Evolutionary conservation across 495 filamentous ascomycete genomes (phyloP).

Genomic region (Rusavskia elegans): DNA sequence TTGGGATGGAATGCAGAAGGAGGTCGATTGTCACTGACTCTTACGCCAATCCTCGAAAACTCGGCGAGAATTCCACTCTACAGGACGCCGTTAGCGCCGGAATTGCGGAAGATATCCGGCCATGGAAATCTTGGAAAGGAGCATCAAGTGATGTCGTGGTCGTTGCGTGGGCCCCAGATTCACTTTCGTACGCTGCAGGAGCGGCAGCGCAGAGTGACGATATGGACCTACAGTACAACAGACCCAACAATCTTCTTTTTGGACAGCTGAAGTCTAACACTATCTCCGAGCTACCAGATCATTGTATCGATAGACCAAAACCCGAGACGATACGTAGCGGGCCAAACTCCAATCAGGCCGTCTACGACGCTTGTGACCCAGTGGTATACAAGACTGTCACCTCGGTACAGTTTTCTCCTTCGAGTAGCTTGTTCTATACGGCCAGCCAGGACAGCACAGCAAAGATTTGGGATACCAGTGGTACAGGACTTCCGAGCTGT

Average conservation of each 20-base stretch:
- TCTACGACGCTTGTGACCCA: slow-evolving; percentile 48
- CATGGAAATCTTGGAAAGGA: slow-evolving; percentile 31
- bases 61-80: neutral
- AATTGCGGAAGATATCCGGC: slow-evolving; percentile 16
- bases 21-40: too few species aligned
- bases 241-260: slow-evolving; percentile 57
- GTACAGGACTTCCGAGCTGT: slow-evolving; percentile 18
- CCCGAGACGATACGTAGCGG: slow-evolving; percentile 27
- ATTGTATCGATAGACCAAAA: slow-evolving; percentile 42
- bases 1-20: neutral
- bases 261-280: slow-evolving; percentile 41
- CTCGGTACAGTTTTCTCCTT: slow-evolving; percentile 50
- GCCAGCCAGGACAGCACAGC: slow-evolving; percentile 69
- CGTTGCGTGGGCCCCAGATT: slow-evolving; percentile 33
- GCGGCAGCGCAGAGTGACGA: slow-evolving; percentile 59
- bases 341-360: slow-evolving; percentile 35
- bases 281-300: slow-evolving; percentile 52
- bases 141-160: slow-evolving; percentile 34
- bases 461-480: slow-evolving; percentile 50
- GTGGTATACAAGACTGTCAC: slow-evolving; percentile 65
- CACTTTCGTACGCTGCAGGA: slow-evolving; percentile 37
- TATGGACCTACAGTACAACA: slow-evolving; percentile 73
- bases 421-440: slow-evolving; percentile 46
- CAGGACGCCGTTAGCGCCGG: slow-evolving; percentile 9
- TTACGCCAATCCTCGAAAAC: too few species aligned